phyloP scores from a whole-genome alignment of 2,329 filamentous ascomycete species.

The Penicillium sp. region DNA sequence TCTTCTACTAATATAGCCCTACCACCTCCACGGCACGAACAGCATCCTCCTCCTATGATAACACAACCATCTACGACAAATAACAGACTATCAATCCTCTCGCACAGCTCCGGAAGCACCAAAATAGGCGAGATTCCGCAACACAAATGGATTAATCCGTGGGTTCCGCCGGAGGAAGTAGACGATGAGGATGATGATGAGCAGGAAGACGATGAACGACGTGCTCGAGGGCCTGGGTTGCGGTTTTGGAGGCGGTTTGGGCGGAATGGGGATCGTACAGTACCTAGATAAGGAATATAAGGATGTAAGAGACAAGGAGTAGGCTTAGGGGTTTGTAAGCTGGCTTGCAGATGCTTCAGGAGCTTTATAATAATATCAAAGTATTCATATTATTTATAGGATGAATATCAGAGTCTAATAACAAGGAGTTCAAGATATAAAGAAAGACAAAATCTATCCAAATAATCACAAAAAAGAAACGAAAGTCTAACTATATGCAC shows the following conservation, averaged over 20 bases:
- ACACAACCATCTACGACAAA: background rate
- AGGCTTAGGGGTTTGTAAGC: no score
- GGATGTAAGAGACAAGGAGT: no score
- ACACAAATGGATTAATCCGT: constrained; percentile 10
- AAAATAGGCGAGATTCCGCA: constrained; percentile 14
- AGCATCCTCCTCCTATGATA: background rate
- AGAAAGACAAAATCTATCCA: no score
- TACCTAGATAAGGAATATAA: no score
- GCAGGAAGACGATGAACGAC: background rate
- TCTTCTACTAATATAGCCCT: background rate
- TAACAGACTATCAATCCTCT: constrained; percentile 12
- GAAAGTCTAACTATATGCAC: background rate
- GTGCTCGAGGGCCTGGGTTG: background rate
- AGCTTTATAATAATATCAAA: no score
- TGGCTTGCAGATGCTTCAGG: no score
- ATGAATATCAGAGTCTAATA: no score
- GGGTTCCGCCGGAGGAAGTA: constrained; percentile 8
- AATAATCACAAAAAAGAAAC: no score
- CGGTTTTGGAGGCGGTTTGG: constrained; percentile 6
- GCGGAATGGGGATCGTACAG: background rate
- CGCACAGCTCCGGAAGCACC: constrained; percentile 11
- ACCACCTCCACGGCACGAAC: background rate
- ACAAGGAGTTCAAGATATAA: no score
- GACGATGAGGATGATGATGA: background rate
- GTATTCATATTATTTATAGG: no score